Conservation (phyloP, 768 basidiomycete genomes). For the Mycena rebaudengoi region DNA sequence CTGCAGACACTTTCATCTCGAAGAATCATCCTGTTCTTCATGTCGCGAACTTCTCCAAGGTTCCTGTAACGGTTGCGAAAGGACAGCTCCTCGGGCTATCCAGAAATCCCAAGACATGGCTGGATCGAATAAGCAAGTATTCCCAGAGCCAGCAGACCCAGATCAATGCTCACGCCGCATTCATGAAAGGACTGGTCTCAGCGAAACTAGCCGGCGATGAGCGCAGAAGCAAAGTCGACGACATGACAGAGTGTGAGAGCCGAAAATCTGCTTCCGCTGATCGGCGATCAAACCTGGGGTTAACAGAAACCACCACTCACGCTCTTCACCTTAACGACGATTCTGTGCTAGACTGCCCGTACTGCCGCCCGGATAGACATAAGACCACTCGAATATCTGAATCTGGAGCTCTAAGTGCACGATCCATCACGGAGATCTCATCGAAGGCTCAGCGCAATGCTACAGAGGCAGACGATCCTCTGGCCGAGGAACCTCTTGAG, state of each 20-base stretch:
- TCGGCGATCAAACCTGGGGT: neutral
- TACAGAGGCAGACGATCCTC: neutral
- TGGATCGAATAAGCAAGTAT: slow-evolving; percentile 10
- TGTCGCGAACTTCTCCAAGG: neutral
- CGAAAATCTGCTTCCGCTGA: no score
- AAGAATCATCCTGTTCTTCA: neutral
- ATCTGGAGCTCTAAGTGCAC: neutral
- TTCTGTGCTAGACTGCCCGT: neutral
- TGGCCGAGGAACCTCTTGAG: neutral
- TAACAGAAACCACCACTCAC: neutral
- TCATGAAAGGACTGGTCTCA: neutral
- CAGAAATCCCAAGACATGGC: slow-evolving; percentile 14
- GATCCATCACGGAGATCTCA: neutral
- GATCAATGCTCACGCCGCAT: neutral
- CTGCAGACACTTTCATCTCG: slow-evolving; percentile 22
- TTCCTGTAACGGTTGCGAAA: slow-evolving; percentile 1
- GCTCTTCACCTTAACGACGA: neutral
- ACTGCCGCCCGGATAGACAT: no score
- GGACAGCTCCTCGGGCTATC: slow-evolving; percentile 21
- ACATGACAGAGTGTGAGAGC: no score
- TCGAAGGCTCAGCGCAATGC: neutral
- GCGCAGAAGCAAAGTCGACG: no score
- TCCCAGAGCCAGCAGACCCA: neutral
- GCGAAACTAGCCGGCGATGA: neutral
- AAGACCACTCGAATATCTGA: no score